Conservation (phyloP, 306 rosid genomes). For the Aeschynomene evenia region DNA sequence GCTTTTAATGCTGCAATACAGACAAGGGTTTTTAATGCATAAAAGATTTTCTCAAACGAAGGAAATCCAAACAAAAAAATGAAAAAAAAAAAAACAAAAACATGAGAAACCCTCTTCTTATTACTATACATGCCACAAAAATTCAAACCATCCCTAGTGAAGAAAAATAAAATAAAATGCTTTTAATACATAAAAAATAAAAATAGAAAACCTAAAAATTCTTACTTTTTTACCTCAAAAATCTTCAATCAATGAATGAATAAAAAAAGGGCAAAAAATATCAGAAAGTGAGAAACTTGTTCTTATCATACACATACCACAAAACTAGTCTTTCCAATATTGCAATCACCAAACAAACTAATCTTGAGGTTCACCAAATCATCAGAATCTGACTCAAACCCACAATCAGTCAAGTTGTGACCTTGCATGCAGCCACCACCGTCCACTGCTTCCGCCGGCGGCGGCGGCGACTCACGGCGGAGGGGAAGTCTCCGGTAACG, state of each 20-base stretch:
- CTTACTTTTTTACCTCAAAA: too few species aligned
- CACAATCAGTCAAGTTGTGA: background rate
- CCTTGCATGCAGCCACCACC: background rate
- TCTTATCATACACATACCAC: conserved; percentile 41
- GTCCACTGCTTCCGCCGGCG: background rate
- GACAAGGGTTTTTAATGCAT: too few species aligned
- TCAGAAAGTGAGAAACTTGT: background rate
- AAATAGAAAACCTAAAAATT: too few species aligned
- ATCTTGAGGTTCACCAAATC: conserved; percentile 85
- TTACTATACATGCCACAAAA: too few species aligned
- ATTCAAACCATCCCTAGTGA: too few species aligned
- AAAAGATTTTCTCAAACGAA: too few species aligned
- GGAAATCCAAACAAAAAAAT: too few species aligned
- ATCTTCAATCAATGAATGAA: background rate
- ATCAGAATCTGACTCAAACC: conserved; percentile 67
- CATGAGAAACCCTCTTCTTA: too few species aligned
- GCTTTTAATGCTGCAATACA: too few species aligned
- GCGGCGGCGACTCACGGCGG: background rate
- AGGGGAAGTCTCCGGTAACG: conserved; percentile 53
- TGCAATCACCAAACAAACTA: conserved; percentile 88
- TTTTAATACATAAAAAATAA: too few species aligned
- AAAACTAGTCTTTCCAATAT: conserved; percentile 92
- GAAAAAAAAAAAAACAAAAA: too few species aligned
- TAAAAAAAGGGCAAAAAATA: background rate
- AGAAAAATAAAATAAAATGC: too few species aligned